Base-by-base conservation (phyloP, 768 basidiomycete genomes). In the Phlebiopsis gigantea region DNA sequence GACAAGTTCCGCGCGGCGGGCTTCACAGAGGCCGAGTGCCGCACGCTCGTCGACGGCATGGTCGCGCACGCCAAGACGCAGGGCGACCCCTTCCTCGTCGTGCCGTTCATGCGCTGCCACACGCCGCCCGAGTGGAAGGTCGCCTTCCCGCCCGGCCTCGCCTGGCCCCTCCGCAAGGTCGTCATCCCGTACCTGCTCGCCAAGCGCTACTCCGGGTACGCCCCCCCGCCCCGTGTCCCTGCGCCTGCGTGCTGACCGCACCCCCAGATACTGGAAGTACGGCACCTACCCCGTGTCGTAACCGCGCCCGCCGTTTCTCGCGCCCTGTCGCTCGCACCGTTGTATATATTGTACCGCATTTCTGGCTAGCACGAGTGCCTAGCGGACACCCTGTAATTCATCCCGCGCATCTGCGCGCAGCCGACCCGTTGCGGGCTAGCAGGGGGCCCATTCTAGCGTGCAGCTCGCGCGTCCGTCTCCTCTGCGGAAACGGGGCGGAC, bases 31-130 rank as follows among this genome's bases (percentile, higher is more conserved):
- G 55, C 55, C 19, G 72, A 74, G 31, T 41, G 74, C 24, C 44
- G 61, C 24, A 62, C 60, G 5, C 64, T 74, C 56, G 60, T 68
- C 17, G 65, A 53, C 0, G 62, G 62, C 10, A 54, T 74, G 19
- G 68, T 67, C 14, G 62, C 61, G 24, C 63, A 72, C 49, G 70
- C 74, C 3, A 71, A 72, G 29, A 57, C 64, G n/a, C 61, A 72
- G 51, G 73, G 67, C 17, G 67, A 73, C 53, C 69, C 69, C 1
- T 73, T 69, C 62, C 51, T 68, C 26, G 41, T 65, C 4, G 62
- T 75, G 3, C 74, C 74, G 1, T 76, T 63, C 62, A 72, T 74
- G 71, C 61, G 66, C 44, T 70, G 72, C 53, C 75, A 77, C 59
- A 75, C 71, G 6, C 66, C 73, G n/a, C 65, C 71, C 2, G 71